Evolutionary conservation across 2,329 filamentous ascomycete genomes (phyloP).

Genomic region (Penicillium hesseltinei): DNA sequence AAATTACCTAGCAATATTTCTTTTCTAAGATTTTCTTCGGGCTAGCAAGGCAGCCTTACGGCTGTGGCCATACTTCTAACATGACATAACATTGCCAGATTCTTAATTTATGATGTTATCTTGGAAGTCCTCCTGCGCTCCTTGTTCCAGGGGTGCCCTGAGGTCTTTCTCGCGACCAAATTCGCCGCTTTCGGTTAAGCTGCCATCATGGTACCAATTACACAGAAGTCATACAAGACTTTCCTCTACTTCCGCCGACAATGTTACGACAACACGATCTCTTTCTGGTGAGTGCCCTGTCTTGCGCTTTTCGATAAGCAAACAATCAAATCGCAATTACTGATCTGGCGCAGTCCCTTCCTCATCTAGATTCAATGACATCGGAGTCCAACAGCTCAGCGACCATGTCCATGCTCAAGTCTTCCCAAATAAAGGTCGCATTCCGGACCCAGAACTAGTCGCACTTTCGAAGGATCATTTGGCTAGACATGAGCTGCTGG

Average conservation of each 20-base stretch:
- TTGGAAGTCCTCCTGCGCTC: conserved; percentile 29
- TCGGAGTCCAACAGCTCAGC: conserved; percentile 92
- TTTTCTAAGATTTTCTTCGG: background rate
- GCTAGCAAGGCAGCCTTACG: conserved; percentile 9
- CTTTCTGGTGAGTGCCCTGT: conserved; percentile 29
- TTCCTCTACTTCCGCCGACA: conserved; percentile 10
- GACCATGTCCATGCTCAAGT: conserved; percentile 77
- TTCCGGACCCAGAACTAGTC: conserved; percentile 69
- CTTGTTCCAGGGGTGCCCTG: conserved; percentile 32
- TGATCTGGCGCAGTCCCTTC: conserved; percentile 34
- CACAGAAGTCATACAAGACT: conserved; percentile 15
- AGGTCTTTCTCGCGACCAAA: conserved; percentile 28
- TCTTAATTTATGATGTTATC: conserved; percentile 21
- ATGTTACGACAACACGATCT: conserved; percentile 13
- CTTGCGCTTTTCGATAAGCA: background rate
- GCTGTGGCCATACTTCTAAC: conserved; percentile 17
- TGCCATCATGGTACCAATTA: conserved; percentile 14
- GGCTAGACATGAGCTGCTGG: conserved; percentile 77
- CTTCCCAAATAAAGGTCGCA: conserved; percentile 58
- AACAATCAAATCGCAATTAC: conserved; percentile 16
- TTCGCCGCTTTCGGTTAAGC: conserved; percentile 16
- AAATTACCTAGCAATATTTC: conserved; percentile 7
- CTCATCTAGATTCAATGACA: conserved; percentile 77
- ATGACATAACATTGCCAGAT: conserved; percentile 22
- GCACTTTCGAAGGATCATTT: conserved; percentile 80